Evolutionary conservation across 257 asterid genomes (phyloP), one percentile per base, ranked within the genome.

Genomic region (Solanum stenotomum): DNA sequence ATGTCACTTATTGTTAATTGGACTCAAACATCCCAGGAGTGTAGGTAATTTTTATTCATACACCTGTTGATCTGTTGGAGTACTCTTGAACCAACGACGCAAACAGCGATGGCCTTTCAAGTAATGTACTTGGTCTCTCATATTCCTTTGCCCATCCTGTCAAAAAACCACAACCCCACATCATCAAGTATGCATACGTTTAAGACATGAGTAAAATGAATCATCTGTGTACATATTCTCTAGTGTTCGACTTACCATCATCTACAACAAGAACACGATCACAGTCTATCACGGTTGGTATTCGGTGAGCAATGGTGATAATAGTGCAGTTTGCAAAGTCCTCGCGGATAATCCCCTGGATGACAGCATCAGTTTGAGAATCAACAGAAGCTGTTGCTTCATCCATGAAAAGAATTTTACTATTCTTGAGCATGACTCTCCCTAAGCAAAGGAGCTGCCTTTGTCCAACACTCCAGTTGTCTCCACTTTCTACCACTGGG

Each of bases 321-420:
- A 94, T 90, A 1, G 98, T 96, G 91, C 96, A 96, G 6, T 91
- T 75, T 1, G 88, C 15, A 89, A 96, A 96, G 83, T 96, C 95
- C 35, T 92, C 93, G 0, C 96, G 93, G 65, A 96, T 93, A 88
- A 93, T 93, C 82, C 89, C 89, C 68, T 96, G 97, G 82, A 96
- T 96, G 49, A 90, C 91, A 10, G 88, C 92, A 77, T 96, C 98
- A 4, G 98, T 96, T 35, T 93, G 94, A 4, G 98, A 93, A 90
- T 96, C 98, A 25, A 96, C 96, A 1, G 98, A 96, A 14, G 98
- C 98, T 1, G 98, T 96, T 31, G 98, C 98, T 89, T 95, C 98
- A 65, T 96, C 98, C 95, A 96, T 94, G 86, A 96, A 93, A 37
- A 96, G 76, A 34, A 96, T 84, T 70, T 74, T 86, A 90, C 96